These are phyloP conservation scores for Metschnikowia henanensis DNA, from an alignment of 805 yeast genomes.

Conservation along the genomic window DNA sequence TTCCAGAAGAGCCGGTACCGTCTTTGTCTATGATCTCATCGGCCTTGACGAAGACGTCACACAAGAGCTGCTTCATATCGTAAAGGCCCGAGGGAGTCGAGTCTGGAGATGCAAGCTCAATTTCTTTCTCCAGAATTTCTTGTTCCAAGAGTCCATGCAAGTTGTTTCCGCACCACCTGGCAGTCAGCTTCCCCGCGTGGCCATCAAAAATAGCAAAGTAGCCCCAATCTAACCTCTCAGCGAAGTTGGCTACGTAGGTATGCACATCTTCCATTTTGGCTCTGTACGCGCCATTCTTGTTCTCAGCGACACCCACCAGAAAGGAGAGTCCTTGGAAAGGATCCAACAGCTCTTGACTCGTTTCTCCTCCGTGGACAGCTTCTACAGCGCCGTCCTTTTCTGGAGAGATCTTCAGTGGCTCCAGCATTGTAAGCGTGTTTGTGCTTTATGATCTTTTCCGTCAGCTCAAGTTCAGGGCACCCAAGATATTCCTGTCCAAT, in stretches of 20 bases:
- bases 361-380: neutral
- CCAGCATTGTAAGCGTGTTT: too few species aligned
- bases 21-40: slow-evolving; percentile 65
- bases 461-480: too few species aligned
- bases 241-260: slow-evolving; percentile 87
- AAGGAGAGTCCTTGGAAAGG: slow-evolving; percentile 66
- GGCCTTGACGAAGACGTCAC: slow-evolving; percentile 70
- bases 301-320: slow-evolving; percentile 89
- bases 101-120: slow-evolving; percentile 10
- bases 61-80: slow-evolving; percentile 66
- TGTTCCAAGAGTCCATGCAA: slow-evolving; percentile 69
- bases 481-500: too few species aligned
- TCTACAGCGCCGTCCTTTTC: neutral
- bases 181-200: slow-evolving; percentile 92
- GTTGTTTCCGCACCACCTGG: slow-evolving; percentile 92
- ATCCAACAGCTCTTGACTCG: slow-evolving; percentile 20
- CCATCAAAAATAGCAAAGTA: slow-evolving; percentile 96
- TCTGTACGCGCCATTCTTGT: slow-evolving; percentile 76
- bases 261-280: slow-evolving; percentile 96
- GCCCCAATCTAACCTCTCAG: slow-evolving; percentile 90
- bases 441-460: too few species aligned
- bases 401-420: neutral
- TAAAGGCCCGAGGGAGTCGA: slow-evolving; percentile 22
- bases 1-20: slow-evolving; percentile 76
- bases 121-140: slow-evolving; percentile 39